Evolutionary conservation across 352 stramenopile species (phyloP).

Genomic region (Bremia lactucae): DNA sequence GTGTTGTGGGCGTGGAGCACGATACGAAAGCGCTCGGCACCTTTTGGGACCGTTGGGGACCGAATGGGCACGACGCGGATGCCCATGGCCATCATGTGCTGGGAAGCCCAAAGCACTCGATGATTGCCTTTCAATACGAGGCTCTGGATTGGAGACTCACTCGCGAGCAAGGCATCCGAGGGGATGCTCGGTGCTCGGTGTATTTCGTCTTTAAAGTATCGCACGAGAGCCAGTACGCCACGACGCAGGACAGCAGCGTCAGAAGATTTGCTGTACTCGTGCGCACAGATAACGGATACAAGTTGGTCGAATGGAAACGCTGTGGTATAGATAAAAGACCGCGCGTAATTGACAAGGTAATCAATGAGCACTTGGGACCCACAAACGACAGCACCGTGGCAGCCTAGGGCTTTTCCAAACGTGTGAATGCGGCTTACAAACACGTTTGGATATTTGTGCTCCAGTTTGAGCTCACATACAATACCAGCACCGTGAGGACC

Average conservation of each 20-base stretch:
- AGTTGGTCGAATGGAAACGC: slow-evolving; percentile 88
- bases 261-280: slow-evolving; percentile 71
- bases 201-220: slow-evolving; percentile 73
- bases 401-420: slow-evolving; percentile 95
- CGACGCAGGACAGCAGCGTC: slow-evolving; percentile 31
- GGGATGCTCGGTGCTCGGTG: slow-evolving; percentile 26
- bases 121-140: slow-evolving; percentile 90
- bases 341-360: slow-evolving; percentile 95
- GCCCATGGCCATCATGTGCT: slow-evolving; percentile 39
- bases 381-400: slow-evolving; percentile 91
- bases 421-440: slow-evolving; percentile 87
- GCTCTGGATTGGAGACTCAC: slow-evolving; percentile 89
- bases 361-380: slow-evolving; percentile 83
- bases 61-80: slow-evolving; percentile 93
- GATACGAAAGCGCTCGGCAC: slow-evolving; percentile 91
- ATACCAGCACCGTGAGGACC: slow-evolving; percentile 68
- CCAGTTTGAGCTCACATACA: slow-evolving; percentile 55
- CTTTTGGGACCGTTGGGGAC: slow-evolving; percentile 90
- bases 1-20: slow-evolving; percentile 94
- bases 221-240: slow-evolving; percentile 43
- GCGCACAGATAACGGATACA: slow-evolving; percentile 79
- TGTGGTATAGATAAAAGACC: slow-evolving; percentile 97
- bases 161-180: slow-evolving; percentile 37
- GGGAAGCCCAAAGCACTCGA: slow-evolving; percentile 68
- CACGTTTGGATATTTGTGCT: slow-evolving; percentile 54